phyloP scores from a whole-genome alignment of 306 rosid species.

The Ormosia semicastrata region DNA sequence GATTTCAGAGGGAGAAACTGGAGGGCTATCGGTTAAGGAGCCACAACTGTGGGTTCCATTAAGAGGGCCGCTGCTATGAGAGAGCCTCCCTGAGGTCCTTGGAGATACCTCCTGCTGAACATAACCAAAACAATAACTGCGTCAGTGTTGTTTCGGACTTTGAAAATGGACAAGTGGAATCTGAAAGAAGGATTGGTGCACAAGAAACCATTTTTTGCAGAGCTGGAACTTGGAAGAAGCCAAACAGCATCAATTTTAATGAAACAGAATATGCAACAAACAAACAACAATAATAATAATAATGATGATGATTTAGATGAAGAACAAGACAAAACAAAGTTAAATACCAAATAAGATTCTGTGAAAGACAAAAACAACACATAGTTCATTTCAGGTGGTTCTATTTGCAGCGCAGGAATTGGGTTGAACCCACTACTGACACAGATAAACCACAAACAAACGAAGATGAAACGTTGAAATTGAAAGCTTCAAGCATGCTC shows the following conservation, averaged over 20 bases:
- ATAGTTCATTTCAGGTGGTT: background rate
- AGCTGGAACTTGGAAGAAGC: background rate
- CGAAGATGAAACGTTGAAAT: background rate
- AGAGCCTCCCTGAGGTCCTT: conserved; percentile 86
- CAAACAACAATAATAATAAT: background rate
- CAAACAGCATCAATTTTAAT: background rate
- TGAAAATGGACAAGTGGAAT: no score
- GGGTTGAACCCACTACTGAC: background rate
- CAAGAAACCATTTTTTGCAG: background rate
- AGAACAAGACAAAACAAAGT: conserved; percentile 30
- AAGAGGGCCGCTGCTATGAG: conserved; percentile 93
- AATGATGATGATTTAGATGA: background rate
- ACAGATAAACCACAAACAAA: background rate
- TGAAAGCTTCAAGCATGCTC: background rate
- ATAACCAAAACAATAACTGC: background rate
- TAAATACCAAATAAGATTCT: conserved; percentile 19
- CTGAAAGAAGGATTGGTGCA: background rate
- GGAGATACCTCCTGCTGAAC: conserved; percentile 84
- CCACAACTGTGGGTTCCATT: conserved; percentile 74
- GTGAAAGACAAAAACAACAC: background rate
- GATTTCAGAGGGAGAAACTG: conserved; percentile 83
- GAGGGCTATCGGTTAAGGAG: conserved; percentile 83
- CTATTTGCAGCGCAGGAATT: background rate
- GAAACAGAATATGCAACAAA: background rate
- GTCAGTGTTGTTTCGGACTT: background rate